Conservation (phyloP, 176 grass and related monocot species). For the Phragmites australis region DNA sequence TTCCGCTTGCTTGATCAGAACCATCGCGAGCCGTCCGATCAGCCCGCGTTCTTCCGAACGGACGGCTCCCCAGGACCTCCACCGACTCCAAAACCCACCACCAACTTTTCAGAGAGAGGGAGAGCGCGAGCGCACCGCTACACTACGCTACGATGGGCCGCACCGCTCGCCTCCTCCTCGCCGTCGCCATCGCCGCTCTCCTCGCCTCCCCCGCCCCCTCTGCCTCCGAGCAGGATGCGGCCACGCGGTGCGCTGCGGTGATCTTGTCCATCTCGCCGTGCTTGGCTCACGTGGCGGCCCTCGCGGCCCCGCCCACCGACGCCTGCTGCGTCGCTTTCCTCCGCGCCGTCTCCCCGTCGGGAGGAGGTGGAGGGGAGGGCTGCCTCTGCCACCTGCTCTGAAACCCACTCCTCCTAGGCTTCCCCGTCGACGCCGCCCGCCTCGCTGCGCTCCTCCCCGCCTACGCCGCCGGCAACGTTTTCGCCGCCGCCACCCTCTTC, state of each 20-base stretch:
- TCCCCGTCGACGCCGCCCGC: slow-evolving; percentile 47
- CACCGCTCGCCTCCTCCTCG: neutral
- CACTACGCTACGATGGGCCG: neutral
- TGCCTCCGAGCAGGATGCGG: neutral
- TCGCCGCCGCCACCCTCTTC: slow-evolving; percentile 30
- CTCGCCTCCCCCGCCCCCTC: neutral
- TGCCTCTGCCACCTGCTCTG: slow-evolving; percentile 59
- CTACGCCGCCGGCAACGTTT: slow-evolving; percentile 37
- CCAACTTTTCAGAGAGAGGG: neutral
- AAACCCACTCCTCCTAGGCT: slow-evolving; percentile 52
- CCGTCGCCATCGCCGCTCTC: neutral
- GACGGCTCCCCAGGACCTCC: neutral
- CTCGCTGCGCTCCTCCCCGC: slow-evolving; percentile 46
- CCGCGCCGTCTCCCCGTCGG: slow-evolving; percentile 27
- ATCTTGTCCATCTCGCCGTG: slow-evolving; percentile 49
- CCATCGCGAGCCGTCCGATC: too few relatives aligned
- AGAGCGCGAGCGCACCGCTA: too few relatives aligned
- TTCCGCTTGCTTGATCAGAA: too few relatives aligned
- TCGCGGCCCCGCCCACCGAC: slow-evolving; percentile 17
- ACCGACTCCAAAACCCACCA: neutral
- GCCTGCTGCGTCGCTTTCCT: slow-evolving; percentile 57
- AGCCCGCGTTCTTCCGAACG: too few relatives aligned
- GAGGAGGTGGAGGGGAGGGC: neutral
- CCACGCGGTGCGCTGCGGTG: slow-evolving; percentile 15
- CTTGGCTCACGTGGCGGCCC: slow-evolving; percentile 43